Evolutionary conservation across 768 basidiomycete genomes (phyloP).

Genomic region (Porphyrellus cyaneotinctus): DNA sequence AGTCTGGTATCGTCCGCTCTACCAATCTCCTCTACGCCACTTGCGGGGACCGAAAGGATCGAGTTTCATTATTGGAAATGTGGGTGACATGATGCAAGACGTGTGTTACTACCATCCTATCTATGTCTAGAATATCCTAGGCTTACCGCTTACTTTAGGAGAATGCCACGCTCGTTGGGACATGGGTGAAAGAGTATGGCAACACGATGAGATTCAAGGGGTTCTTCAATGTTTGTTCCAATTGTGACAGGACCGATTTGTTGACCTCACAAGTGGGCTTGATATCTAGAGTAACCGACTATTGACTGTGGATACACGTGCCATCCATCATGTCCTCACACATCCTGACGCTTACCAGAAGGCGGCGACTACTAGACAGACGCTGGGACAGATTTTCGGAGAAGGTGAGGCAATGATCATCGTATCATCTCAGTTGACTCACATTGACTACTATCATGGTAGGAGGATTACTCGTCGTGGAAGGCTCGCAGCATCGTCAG

Average conservation of each 20-base stretch:
- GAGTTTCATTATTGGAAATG: slow-evolving; percentile 47
- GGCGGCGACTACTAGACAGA: slow-evolving; percentile 37
- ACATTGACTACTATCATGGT: background rate
- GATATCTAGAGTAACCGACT: slow-evolving; percentile 35
- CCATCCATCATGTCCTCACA: slow-evolving; percentile 59
- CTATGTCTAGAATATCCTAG: too few species aligned
- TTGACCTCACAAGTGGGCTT: background rate
- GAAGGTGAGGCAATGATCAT: slow-evolving; percentile 22
- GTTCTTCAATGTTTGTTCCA: slow-evolving; percentile 38
- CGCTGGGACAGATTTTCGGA: slow-evolving; percentile 41
- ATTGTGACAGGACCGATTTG: background rate
- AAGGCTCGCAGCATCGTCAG: slow-evolving; percentile 38
- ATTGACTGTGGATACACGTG: slow-evolving; percentile 57
- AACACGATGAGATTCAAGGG: slow-evolving; percentile 41
- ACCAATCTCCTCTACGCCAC: slow-evolving; percentile 40
- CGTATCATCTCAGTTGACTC: background rate
- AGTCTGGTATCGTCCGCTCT: slow-evolving; percentile 28
- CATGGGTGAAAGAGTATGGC: slow-evolving; percentile 49
- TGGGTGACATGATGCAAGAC: slow-evolving; percentile 40
- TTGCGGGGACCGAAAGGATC: slow-evolving; percentile 49
- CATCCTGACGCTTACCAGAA: slow-evolving; percentile 57
- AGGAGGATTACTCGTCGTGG: slow-evolving; percentile 52
- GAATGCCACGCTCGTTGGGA: slow-evolving; percentile 33
- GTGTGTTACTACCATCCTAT: slow-evolving; percentile 27
- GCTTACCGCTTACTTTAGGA: slow-evolving; percentile 15